A percentile compares a stretch with the other conserved stretches of the same genome.
phyloP scores from a whole-genome alignment of 768 basidiomycete species.

The Lactifluus echinatus region DNA sequence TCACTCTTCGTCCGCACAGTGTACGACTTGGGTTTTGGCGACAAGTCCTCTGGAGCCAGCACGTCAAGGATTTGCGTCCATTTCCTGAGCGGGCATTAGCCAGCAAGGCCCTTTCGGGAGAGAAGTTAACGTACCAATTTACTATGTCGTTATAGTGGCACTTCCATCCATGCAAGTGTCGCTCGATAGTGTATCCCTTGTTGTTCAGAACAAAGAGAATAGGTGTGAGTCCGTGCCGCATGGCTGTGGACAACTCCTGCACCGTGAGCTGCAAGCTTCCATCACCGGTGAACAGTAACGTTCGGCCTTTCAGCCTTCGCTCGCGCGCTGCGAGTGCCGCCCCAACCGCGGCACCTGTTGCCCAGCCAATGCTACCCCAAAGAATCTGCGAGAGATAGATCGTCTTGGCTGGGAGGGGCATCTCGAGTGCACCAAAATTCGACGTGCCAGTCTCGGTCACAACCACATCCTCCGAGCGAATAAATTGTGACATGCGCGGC shows the following conservation, averaged over 20 bases:
- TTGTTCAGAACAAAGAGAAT: conserved; percentile 83
- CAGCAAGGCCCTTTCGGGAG: not conserved
- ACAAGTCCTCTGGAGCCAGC: conserved; percentile 43
- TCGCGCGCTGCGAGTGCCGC: conserved; percentile 75
- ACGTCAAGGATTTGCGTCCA: conserved; percentile 57
- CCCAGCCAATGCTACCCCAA: conserved; percentile 92
- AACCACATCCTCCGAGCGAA: conserved; percentile 64
- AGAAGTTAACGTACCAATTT: conserved; percentile 41
- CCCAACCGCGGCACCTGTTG: conserved; percentile 69
- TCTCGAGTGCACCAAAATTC: conserved; percentile 77
- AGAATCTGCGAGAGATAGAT: conserved; percentile 68
- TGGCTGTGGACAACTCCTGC: conserved; percentile 82
- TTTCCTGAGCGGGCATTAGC: conserved; percentile 32
- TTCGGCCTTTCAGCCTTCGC: conserved; percentile 42
- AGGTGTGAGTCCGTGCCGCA: conserved; percentile 60
- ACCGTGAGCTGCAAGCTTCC: conserved; percentile 76
- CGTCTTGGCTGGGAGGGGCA: conserved; percentile 64
- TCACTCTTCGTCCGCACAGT: conserved; percentile 59
- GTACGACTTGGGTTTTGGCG: conserved; percentile 48
- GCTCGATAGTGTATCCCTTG: conserved; percentile 82
- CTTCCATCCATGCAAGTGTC: conserved; percentile 57
- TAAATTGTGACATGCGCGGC: conserved; percentile 70
- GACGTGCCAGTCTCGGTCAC: conserved; percentile 87
- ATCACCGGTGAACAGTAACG: conserved; percentile 81
- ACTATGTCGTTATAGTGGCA: conserved; percentile 82